Evolutionary conservation across 148 eudicot genomes (phyloP), one percentile per base, ranked within the genome.

Genomic region (Vaccinium corymbosum): DNA sequence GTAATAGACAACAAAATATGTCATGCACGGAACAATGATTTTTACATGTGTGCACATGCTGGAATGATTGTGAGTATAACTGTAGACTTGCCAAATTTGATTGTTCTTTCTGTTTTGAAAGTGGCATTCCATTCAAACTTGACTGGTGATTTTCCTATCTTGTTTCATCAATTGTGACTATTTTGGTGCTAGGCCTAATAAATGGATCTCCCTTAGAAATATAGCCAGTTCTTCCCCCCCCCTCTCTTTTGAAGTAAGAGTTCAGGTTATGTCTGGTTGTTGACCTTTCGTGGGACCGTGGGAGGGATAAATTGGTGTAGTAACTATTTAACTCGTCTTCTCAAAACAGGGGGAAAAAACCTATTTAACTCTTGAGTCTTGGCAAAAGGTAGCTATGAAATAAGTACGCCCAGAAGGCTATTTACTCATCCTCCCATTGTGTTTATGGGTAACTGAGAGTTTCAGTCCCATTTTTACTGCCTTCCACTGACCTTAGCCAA

Each of bases 21-120:
- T 78, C 99, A 97, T 84, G 98, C 99, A 1, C 87, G 95, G 71
- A 95, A 93, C 85, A 87, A 94, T 76, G 99, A 97, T 80, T 97
- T 97, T 29, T 97, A 93, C 88, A 61, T 97, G 73, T 97, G 99
- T 79, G 98, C 98, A 0, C 99, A 97, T 59, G 97, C 97, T 1
- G 99, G 99, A 80, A 94, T 94, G 95, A 95, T 94, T 85, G 99
- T 97, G 77, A 92, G 98, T 90, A 78, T 56, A 72, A 15, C 50
- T 19, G 11, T 22, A 48, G 59, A 29, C 19, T 38, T 35, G 0
- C 61, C 17, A 16, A 35, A 68, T 32, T 38, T 71, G 8, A 22
- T 80, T 42, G 46, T 42, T 83, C 14, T 12, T 55, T 68, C 17
- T 68, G 73, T 68, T 68, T 68, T 12, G 42, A 68, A 29, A 27